Evolutionary conservation across 108 stramenopile species (phyloP), one percentile per base, ranked within the genome.

Genomic region (Discostella stelligeroides): DNA sequence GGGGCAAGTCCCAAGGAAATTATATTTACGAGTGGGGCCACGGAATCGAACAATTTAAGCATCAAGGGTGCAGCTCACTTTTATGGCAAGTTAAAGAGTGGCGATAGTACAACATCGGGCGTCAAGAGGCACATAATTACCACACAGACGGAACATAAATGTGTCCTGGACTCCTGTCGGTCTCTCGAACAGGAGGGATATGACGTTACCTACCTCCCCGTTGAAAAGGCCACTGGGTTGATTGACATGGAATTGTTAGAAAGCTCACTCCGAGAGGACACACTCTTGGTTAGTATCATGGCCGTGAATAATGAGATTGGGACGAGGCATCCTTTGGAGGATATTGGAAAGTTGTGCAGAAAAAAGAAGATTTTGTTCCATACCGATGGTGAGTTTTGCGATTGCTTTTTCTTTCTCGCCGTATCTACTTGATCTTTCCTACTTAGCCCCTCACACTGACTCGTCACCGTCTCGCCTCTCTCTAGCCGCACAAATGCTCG

Each of bases 261-360:
- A 70, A 84, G 68, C 17, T 92, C 92, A 47, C 88, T 98, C 76
- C 89, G 97, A 21, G 92, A 85, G 13, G 97, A 99, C 58, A 99
- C 99, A 25, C 74, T 86, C n/a, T 66, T 97, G 56, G 89, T 97
- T 34, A 90, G 88, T 59, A 88, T 99, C 63, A 98, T 99, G 99
- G 98, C 97, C 11, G 98, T 99, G 50, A 99, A 99, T 88, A 99
- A 99, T 82, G 99, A 99, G 84, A 99, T 98, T 75, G 99, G 99
- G 12, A 97, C 97, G 27, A 64, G 97, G 21, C 99, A 98, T 74
- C 96, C 98, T 0, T 67, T 98, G 23, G 73, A 94, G 82, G 97
- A 97, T 66, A 98, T 99, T 69, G 98, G 97, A 12, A 84, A 84
- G 65, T 67, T 99, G 27, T 98, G 98, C 75, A 84, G 96, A 9